Conservation (phyloP, 1,284 basidiomycete species). For the Austroboletus niveus region DNA sequence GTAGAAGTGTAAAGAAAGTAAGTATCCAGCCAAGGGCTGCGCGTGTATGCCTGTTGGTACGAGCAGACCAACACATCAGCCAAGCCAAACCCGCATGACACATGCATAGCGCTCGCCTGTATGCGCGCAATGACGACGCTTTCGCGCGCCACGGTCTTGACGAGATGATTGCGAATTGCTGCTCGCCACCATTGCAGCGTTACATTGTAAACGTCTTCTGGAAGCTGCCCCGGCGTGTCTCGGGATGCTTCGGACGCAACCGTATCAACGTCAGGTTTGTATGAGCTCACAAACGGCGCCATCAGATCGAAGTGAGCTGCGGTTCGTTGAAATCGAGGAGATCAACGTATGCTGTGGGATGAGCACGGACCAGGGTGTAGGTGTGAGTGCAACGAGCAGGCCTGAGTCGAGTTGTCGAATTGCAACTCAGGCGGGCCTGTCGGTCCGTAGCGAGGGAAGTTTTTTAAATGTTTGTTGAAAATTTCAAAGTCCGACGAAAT, state of each 20-base stretch:
- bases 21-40: slow-evolving; percentile 73
- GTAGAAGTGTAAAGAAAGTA: slow-evolving; percentile 93
- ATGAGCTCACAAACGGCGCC: background rate
- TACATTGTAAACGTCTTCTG: slow-evolving; percentile 25
- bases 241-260: background rate
- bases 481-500: too few relatives aligned
- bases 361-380: too few relatives aligned
- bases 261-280: background rate
- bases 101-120: slow-evolving; percentile 49
- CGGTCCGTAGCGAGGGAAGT: too few relatives aligned
- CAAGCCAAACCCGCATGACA: background rate
- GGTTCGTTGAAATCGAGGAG: too few relatives aligned
- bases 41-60: slow-evolving; percentile 47
- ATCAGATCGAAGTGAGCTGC: background rate
- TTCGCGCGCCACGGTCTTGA: slow-evolving; percentile 62
- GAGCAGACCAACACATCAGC: background rate
- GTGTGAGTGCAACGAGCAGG: too few relatives aligned
- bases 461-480: too few relatives aligned
- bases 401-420: too few relatives aligned
- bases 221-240: slow-evolving; percentile 16
- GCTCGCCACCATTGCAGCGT: slow-evolving; percentile 58
- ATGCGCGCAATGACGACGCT: slow-evolving; percentile 64
- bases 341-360: too few relatives aligned
- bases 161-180: slow-evolving; percentile 56
- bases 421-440: too few relatives aligned